phyloP scores from a whole-genome alignment of 2,329 filamentous ascomycete genomes.

The Amylocarpus encephaloides region DNA sequence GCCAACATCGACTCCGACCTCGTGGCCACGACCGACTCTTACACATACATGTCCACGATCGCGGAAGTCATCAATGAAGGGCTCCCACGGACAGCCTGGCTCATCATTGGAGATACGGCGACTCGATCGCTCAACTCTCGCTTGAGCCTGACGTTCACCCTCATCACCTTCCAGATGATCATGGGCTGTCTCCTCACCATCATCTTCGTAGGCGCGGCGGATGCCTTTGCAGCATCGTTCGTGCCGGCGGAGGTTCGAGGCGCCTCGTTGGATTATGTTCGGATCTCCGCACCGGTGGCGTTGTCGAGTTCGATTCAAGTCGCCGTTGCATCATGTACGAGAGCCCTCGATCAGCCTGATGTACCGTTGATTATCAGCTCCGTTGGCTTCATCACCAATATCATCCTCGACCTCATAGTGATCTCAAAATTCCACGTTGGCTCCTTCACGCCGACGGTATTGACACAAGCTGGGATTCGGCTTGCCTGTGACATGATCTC shows the following conservation, averaged over 20 bases:
- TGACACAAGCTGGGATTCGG: conserved; percentile 58
- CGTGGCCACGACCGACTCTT: conserved; percentile 58
- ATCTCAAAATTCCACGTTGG: conserved; percentile 61
- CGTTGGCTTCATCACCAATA: conserved; percentile 59
- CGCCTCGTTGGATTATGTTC: conserved; percentile 56
- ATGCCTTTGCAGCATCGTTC: conserved; percentile 52
- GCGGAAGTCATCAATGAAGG: conserved; percentile 68
- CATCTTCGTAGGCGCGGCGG: conserved; percentile 48
- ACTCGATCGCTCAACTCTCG: conserved; percentile 45
- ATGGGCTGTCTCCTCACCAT: conserved; percentile 56
- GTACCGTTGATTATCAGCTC: conserved; percentile 61
- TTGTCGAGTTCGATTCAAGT: conserved; percentile 57
- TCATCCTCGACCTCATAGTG: conserved; percentile 58
- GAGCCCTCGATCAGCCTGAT: conserved; percentile 63
- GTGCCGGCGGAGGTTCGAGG: conserved; percentile 53
- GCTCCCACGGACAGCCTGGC: conserved; percentile 60
- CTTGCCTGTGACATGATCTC: conserved; percentile 54
- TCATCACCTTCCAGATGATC: conserved; percentile 53
- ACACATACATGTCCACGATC: conserved; percentile 63
- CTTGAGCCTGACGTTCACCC: conserved; percentile 54
- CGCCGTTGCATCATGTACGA: conserved; percentile 53
- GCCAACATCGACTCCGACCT: conserved; percentile 57
- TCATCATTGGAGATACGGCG: conserved; percentile 59
- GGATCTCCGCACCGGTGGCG: conserved; percentile 56
- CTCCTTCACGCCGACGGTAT: conserved; percentile 47